phyloP scores from a whole-genome alignment of 129 eudicot species.

The Deinandra increscens region DNA sequence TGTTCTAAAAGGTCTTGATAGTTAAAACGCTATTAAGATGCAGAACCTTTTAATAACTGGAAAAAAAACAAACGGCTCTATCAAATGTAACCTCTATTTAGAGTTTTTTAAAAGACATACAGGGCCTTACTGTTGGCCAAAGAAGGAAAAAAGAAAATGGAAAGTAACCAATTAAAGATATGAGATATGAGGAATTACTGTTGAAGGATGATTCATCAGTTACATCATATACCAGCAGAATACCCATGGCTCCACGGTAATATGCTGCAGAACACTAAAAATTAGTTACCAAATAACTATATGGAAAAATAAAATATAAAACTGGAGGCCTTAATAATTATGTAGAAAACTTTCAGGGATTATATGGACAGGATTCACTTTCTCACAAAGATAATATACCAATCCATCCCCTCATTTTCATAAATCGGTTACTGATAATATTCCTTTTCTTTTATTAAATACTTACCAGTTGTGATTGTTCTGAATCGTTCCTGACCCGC shows the following conservation, averaged over 20 bases:
- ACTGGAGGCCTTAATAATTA: not conserved
- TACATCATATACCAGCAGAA: conserved; percentile 87
- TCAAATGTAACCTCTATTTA: no score
- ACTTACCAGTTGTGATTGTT: conserved; percentile 88
- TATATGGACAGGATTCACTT: not conserved
- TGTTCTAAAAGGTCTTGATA: no score
- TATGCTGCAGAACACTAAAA: conserved; percentile 60
- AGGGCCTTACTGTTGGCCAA: no score
- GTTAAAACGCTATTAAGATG: no score
- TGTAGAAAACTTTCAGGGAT: not conserved
- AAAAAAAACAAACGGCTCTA: no score
- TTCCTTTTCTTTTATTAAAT: not conserved
- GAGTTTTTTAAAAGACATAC: no score
- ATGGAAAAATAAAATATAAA: not conserved
- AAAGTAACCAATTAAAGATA: conserved; percentile 13
- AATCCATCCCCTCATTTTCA: not conserved
- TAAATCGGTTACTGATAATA: not conserved
- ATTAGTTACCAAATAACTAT: not conserved
- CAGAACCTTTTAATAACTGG: no score
- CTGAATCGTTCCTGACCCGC: conserved; percentile 96
- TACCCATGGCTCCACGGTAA: conserved; percentile 97
- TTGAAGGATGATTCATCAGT: conserved; percentile 87
- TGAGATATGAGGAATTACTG: conserved; percentile 47
- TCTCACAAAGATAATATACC: not conserved
- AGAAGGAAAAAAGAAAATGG: not conserved